A percentile compares a stretch with the other conserved stretches of the same genome.
These are phyloP conservation scores for Baudoinia panamericana DNA, from an alignment of 495 filamentous ascomycete genomes.

Conservation along the genomic window DNA sequence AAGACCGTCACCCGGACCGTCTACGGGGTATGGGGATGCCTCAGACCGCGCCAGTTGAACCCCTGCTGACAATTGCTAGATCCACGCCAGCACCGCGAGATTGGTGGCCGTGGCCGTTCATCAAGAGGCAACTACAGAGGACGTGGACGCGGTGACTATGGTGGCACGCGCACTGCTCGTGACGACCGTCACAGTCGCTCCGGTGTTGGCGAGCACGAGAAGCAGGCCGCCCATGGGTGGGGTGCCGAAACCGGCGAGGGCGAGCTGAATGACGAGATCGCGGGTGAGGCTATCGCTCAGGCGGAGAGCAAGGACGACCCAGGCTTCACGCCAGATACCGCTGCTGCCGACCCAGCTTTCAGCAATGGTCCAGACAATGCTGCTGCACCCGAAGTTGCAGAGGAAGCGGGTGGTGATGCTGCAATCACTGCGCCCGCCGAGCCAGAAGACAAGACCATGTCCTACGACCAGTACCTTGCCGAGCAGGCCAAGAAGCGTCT, in stretches of 20 bases:
- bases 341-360: conserved; percentile 30
- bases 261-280: conserved; percentile 78
- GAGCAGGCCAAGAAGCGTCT: conserved; percentile 73
- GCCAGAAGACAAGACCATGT: conserved; percentile 76
- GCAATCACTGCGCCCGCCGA: conserved; percentile 36
- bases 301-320: conserved; percentile 25
- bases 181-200: conserved; percentile 75
- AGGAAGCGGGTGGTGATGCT: too few species aligned
- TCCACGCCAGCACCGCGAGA: conserved; percentile 18
- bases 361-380: conserved; percentile 33
- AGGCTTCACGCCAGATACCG: conserved; percentile 26
- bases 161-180: conserved; percentile 10
- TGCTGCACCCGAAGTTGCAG: conserved; percentile 28
- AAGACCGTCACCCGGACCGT: conserved; percentile 35
- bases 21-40: conserved; percentile 32
- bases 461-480: conserved; percentile 74
- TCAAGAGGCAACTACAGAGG: conserved; percentile 42
- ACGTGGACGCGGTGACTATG: conserved; percentile 25
- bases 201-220: conserved; percentile 66
- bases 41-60: neutral
- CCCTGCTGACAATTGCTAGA: conserved; percentile 17
- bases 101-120: conserved; percentile 43
- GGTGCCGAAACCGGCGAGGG: conserved; percentile 64
- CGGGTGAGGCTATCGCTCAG: conserved; percentile 73
- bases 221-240: conserved; percentile 87